A percentile compares a stretch with the other conserved stretches of the same genome.
phyloP scores from a whole-genome alignment of 1,139 yeast genomes.

The Casaregolazyma suthepensis region DNA sequence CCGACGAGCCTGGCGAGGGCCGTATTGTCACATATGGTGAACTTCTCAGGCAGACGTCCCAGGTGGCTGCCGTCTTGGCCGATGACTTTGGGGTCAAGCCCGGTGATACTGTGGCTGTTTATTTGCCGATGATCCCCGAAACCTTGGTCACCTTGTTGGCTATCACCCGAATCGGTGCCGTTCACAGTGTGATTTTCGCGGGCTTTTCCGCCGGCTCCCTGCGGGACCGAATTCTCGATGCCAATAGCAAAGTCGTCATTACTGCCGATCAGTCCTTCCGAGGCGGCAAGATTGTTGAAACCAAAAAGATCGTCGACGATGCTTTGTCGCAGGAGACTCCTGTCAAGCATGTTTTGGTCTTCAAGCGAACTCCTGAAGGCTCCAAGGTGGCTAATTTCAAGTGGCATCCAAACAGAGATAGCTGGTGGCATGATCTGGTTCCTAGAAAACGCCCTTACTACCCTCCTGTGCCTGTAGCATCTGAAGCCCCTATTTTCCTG shows the following conservation, averaged over 20 bases:
- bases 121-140: slow-evolving; percentile 95
- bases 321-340: slow-evolving; percentile 73
- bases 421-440: slow-evolving; percentile 86
- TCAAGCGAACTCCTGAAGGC: slow-evolving; percentile 64
- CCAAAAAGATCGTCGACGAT: slow-evolving; percentile 90
- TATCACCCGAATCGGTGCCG: slow-evolving; percentile 88
- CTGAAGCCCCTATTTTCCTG: slow-evolving; percentile 91
- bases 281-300: slow-evolving; percentile 87
- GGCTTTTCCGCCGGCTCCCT: slow-evolving; percentile 94
- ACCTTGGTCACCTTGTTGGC: slow-evolving; percentile 92
- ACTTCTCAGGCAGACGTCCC: slow-evolving; percentile 76
- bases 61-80: slow-evolving; percentile 74
- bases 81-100: slow-evolving; percentile 78
- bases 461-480: slow-evolving; percentile 80
- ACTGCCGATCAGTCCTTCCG: slow-evolving; percentile 95
- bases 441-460: slow-evolving; percentile 74
- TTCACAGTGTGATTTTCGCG: slow-evolving; percentile 93
- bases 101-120: slow-evolving; percentile 95
- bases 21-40: slow-evolving; percentile 75
- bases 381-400: slow-evolving; percentile 43
- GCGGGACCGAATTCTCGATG: slow-evolving; percentile 84
- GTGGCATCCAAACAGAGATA: slow-evolving; percentile 78
- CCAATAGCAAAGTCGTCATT: slow-evolving; percentile 77
- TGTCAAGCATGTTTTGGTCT: slow-evolving; percentile 77
- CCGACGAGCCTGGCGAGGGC: slow-evolving; percentile 76